phyloP scores from a whole-genome alignment of 139 green algal genomes.

The Chlamydomonas sphaeroides region DNA sequence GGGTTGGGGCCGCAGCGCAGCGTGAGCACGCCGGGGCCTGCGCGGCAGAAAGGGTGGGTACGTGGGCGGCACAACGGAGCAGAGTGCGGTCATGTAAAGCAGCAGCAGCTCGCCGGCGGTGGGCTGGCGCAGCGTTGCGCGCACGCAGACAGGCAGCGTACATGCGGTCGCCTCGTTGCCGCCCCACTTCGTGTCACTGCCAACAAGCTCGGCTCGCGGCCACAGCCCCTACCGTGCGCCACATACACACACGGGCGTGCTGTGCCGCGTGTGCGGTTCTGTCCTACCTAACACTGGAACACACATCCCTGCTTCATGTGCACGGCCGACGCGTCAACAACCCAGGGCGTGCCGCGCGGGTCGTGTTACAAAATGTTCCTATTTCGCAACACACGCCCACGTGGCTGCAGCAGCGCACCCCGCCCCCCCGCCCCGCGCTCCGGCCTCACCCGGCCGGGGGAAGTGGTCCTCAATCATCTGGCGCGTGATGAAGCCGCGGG shows the following conservation, averaged over 20 bases:
- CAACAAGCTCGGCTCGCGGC: too few relatives aligned
- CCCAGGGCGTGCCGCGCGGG: too few relatives aligned
- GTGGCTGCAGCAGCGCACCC: neutral
- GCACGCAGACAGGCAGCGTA: neutral
- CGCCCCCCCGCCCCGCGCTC: too few relatives aligned
- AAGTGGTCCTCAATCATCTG: slow-evolving; percentile 82
- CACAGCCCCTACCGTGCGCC: too few relatives aligned
- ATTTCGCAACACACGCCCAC: neutral
- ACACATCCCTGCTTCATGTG: too few relatives aligned
- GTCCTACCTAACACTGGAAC: too few relatives aligned
- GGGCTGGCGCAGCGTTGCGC: too few relatives aligned
- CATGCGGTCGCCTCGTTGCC: neutral
- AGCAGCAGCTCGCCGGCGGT: neutral
- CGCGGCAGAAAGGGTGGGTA: neutral
- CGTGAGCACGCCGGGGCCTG: slow-evolving; percentile 60
- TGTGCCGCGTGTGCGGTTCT: too few relatives aligned
- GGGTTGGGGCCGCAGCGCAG: slow-evolving; percentile 87
- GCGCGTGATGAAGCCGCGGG: slow-evolving; percentile 83
- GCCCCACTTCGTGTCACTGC: neutral
- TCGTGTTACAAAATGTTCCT: neutral
- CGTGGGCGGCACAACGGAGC: neutral
- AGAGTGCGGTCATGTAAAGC: neutral
- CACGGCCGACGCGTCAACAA: too few relatives aligned
- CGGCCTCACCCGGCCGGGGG: slow-evolving; percentile 53
- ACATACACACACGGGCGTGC: too few relatives aligned